These are phyloP conservation scores for Pestalotiopsis sp. DNA, from an alignment of 2,329 filamentous ascomycete species.

Conservation along the genomic window DNA sequence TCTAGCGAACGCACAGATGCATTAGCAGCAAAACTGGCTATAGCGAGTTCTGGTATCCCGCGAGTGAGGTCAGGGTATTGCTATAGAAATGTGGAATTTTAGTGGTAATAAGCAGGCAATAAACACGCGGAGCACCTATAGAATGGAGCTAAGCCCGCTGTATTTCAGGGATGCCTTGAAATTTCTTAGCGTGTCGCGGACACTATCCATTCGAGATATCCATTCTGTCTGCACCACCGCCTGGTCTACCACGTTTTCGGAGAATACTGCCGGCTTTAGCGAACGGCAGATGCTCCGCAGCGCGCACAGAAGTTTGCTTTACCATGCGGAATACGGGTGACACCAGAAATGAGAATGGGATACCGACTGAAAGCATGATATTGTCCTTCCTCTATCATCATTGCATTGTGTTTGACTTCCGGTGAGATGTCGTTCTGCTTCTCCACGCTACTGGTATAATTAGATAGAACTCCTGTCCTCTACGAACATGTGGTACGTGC, in stretches of 20 bases:
- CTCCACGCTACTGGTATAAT: no score
- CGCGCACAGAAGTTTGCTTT: not conserved
- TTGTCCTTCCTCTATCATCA: no score
- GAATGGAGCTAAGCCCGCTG: not conserved
- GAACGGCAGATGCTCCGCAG: not conserved
- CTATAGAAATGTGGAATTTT: not conserved
- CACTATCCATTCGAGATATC: not conserved
- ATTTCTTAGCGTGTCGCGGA: not conserved
- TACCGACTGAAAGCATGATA: no score
- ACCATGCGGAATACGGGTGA: no score
- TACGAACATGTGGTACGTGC: no score
- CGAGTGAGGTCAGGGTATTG: not conserved
- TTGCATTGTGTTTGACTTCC: no score
- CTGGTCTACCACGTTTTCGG: not conserved
- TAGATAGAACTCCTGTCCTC: no score
- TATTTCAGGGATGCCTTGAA: not conserved
- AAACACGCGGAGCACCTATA: not conserved
- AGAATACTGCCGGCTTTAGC: not conserved
- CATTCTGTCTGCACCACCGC: not conserved
- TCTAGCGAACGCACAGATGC: not conserved
- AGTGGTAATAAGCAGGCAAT: not conserved
- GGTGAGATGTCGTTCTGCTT: no score
- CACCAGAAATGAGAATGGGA: no score
- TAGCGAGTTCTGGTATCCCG: not conserved
- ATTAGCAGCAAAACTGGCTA: not conserved